phyloP scores from a whole-genome alignment of 2,329 filamentous ascomycete species.

The Kalmusia sp. region DNA sequence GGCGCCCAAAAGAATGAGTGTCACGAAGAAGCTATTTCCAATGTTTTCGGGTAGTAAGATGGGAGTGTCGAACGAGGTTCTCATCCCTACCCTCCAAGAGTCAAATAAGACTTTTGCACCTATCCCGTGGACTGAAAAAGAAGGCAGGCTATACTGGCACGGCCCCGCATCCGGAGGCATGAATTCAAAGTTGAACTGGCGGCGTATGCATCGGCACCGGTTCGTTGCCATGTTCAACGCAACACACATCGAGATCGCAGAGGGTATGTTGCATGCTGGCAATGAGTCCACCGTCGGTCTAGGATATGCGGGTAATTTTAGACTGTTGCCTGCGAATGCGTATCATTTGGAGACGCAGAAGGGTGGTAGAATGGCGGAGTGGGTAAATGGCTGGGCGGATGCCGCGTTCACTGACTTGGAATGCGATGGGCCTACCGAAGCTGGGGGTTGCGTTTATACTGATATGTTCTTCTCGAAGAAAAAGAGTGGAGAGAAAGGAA shows the following conservation, averaged over 20 bases:
- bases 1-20: slow-evolving; percentile 52
- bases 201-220: slow-evolving; percentile 75
- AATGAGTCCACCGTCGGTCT: slow-evolving; percentile 23
- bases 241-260: slow-evolving; percentile 60
- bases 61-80: slow-evolving; percentile 58
- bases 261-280: slow-evolving; percentile 36
- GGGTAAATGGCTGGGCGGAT: slow-evolving; percentile 47
- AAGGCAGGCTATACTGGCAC: slow-evolving; percentile 53
- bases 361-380: slow-evolving; percentile 40
- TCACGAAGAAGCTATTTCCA: slow-evolving; percentile 55
- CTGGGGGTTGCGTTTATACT: slow-evolving; percentile 54
- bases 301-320: slow-evolving; percentile 48
- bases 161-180: slow-evolving; percentile 56
- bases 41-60: slow-evolving; percentile 59
- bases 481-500: background rate
- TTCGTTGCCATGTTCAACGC: slow-evolving; percentile 77
- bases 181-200: slow-evolving; percentile 65
- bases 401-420: slow-evolving; percentile 51
- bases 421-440: slow-evolving; percentile 46
- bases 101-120: slow-evolving; percentile 43
- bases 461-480: slow-evolving; percentile 44
- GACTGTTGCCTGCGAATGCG: slow-evolving; percentile 41
- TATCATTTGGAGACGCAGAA: slow-evolving; percentile 22
- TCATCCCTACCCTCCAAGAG: slow-evolving; percentile 53
- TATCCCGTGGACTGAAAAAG: slow-evolving; percentile 50